Evolutionary conservation across 306 rosid genomes (phyloP).

Genomic region (Cicer pinnatifidum): DNA sequence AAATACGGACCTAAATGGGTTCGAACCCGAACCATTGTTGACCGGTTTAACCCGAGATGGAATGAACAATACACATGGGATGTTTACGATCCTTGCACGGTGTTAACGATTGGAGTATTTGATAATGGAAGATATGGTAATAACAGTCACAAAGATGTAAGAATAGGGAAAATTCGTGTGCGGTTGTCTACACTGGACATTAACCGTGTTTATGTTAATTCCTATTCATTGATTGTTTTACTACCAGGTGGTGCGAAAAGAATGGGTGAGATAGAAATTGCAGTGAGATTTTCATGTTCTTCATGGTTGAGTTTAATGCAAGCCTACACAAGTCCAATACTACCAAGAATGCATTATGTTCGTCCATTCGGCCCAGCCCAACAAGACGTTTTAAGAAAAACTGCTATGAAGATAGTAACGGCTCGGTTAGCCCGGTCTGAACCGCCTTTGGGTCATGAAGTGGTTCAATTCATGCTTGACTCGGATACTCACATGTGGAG

Average conservation of each 20-base stretch:
- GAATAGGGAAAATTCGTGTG: constrained; percentile 72
- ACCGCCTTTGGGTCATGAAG: constrained; percentile 80
- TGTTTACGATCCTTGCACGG: constrained; percentile 82
- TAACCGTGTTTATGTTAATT: constrained; percentile 67
- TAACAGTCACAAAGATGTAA: constrained; percentile 52
- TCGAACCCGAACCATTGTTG: constrained; percentile 76
- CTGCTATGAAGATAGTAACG: constrained; percentile 78
- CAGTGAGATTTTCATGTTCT: constrained; percentile 71
- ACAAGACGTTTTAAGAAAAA: constrained; percentile 75
- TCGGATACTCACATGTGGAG: constrained; percentile 82
- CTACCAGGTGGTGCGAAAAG: constrained; percentile 82
- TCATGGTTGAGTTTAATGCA: constrained; percentile 82
- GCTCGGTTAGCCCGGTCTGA: constrained; percentile 77
- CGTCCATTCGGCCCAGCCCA: constrained; percentile 77
- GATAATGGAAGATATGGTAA: constrained; percentile 79
- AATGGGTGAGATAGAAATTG: constrained; percentile 90
- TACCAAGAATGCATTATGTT: constrained; percentile 87
- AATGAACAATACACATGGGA: constrained; percentile 94
- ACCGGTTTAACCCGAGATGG: constrained; percentile 85
- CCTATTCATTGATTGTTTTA: constrained; percentile 65
- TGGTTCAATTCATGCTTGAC: constrained; percentile 82
- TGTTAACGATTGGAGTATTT: constrained; percentile 74
- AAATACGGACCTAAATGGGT: constrained; percentile 91
- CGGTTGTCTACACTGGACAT: constrained; percentile 73
- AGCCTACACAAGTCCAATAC: constrained; percentile 70